These are phyloP conservation scores for Carex cristatella DNA, from an alignment of 176 grass and related monocot genomes.

Conservation along the genomic window DNA sequence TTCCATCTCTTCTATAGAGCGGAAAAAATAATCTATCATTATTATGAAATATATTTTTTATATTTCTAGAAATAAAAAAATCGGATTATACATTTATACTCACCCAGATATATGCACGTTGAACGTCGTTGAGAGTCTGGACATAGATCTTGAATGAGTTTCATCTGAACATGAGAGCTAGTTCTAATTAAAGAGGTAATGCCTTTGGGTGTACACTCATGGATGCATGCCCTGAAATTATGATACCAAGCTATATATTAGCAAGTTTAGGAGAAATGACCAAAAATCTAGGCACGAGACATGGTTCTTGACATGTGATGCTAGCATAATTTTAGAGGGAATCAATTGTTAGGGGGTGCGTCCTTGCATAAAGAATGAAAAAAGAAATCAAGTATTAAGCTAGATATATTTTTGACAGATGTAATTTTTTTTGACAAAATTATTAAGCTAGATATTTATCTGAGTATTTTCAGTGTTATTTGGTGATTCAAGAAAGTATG, in stretches of 20 bases:
- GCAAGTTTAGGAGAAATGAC: background rate
- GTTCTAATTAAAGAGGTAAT: constrained; percentile 14
- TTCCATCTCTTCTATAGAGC: no score
- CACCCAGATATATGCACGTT: no score
- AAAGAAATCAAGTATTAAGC: background rate
- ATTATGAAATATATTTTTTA: no score
- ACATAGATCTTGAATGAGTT: background rate
- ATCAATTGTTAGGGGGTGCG: background rate
- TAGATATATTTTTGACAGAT: no score
- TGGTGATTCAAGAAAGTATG: no score
- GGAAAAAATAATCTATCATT: no score
- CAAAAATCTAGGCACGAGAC: background rate
- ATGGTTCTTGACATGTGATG: background rate
- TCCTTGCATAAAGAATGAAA: background rate
- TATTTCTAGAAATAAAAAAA: no score
- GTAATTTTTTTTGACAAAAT: no score
- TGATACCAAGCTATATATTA: background rate
- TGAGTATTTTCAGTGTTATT: no score
- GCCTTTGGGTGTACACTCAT: constrained; percentile 6
- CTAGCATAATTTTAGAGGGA: background rate
- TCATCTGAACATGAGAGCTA: background rate
- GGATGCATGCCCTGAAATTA: background rate
- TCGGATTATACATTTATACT: no score
- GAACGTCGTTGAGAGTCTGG: background rate
- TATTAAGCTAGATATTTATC: no score